Evolutionary conservation across 176 grass and related monocot species (phyloP).

Genomic region (Raddia distichophylla): DNA sequence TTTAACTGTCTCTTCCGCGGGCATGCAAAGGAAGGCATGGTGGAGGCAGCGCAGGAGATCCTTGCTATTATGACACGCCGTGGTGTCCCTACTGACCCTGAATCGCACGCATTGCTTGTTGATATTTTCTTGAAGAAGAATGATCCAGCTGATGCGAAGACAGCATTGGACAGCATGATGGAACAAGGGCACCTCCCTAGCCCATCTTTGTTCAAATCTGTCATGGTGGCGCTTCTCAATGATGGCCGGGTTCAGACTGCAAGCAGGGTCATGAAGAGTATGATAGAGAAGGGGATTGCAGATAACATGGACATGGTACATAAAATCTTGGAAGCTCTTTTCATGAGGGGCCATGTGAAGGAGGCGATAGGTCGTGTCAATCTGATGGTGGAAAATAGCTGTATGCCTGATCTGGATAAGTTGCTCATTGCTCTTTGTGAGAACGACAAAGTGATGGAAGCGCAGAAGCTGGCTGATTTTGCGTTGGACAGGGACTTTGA

Average conservation of each 20-base stretch:
- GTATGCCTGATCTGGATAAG: constrained; percentile 72
- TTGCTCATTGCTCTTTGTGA: constrained; percentile 67
- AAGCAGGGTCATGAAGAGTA: constrained; percentile 93
- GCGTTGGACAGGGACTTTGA: constrained; percentile 75
- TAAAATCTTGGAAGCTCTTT: constrained; percentile 77
- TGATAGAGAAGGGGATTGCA: constrained; percentile 87
- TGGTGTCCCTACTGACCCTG: constrained; percentile 66
- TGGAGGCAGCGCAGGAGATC: constrained; percentile 67
- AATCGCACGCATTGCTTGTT: constrained; percentile 63
- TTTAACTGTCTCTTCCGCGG: constrained; percentile 87
- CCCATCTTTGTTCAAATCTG: constrained; percentile 70
- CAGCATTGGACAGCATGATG: constrained; percentile 85
- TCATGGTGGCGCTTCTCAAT: constrained; percentile 69
- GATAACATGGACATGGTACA: constrained; percentile 81
- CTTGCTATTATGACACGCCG: constrained; percentile 71
- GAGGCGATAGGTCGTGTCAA: constrained; percentile 82
- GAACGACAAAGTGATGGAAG: constrained; percentile 74
- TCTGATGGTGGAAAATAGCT: constrained; percentile 72
- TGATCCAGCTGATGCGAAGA: constrained; percentile 77
- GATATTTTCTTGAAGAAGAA: constrained; percentile 80
- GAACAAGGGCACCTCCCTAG: constrained; percentile 85
- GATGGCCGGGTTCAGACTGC: constrained; percentile 76
- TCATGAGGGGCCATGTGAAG: constrained; percentile 89
- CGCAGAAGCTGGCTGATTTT: constrained; percentile 81
- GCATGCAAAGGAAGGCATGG: constrained; percentile 78